These are phyloP conservation scores for Podaxis sp. DNA, from an alignment of 768 basidiomycete genomes.

Conservation along the genomic window DNA sequence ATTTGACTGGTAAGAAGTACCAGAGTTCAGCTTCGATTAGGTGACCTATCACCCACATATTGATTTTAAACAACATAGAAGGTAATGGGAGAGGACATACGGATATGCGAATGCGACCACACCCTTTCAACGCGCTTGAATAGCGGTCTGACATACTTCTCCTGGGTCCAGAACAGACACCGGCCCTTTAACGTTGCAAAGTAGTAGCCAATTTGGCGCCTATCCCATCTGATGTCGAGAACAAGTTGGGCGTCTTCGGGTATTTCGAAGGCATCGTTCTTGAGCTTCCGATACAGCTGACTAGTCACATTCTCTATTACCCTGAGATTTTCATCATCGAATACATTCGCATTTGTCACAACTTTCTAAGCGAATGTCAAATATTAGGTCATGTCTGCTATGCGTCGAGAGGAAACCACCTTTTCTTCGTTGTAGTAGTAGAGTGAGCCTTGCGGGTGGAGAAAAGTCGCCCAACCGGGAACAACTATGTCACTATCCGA, in stretches of 20 bases:
- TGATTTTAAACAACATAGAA: not conserved
- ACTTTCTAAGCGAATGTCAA: conserved; percentile 1
- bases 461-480: conserved; percentile 11
- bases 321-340: conserved; percentile 2
- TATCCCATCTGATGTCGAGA: conserved; percentile 13
- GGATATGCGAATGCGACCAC: conserved; percentile 13
- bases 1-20: not conserved
- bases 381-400: not conserved
- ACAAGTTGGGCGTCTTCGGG: conserved; percentile 16
- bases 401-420: not conserved
- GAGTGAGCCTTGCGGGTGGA: conserved; percentile 16
- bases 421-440: conserved; percentile 15
- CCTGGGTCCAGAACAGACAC: conserved; percentile 16
- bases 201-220: conserved; percentile 13
- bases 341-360: conserved; percentile 16
- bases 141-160: conserved; percentile 8
- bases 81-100: conserved; percentile 1
- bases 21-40: conserved; percentile 18
- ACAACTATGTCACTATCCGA: conserved; percentile 2
- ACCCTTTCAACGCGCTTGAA: conserved; percentile 14
- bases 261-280: not conserved
- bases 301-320: not conserved
- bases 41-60: not conserved
- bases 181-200: conserved; percentile 11
- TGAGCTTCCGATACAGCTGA: conserved; percentile 7